Percentiles rank a stretch among this genome's conserved stretches.
phyloP scores from a whole-genome alignment of 2,329 filamentous ascomycete species.

The Penicillium sp. region DNA sequence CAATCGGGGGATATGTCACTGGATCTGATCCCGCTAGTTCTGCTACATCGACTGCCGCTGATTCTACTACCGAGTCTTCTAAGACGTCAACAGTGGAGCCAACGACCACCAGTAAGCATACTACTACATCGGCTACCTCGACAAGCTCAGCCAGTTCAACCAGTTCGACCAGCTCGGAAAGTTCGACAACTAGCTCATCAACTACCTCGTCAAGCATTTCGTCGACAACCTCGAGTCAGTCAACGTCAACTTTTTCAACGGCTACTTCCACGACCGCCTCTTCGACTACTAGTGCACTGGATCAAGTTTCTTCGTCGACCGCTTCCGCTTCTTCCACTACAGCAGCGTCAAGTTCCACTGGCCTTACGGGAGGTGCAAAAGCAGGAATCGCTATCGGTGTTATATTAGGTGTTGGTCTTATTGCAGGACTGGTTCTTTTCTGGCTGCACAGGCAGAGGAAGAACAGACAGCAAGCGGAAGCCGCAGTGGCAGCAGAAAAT shows the following conservation, averaged over 20 bases:
- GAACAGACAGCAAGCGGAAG: slow-evolving; percentile 10
- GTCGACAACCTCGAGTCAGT: slow-evolving; percentile 7
- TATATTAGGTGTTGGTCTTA: slow-evolving; percentile 61
- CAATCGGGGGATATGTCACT: slow-evolving; percentile 48
- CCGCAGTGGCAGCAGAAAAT: slow-evolving; percentile 54
- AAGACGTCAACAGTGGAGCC: not conserved
- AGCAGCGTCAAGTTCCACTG: slow-evolving; percentile 25
- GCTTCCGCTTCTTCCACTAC: slow-evolving; percentile 16
- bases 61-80: slow-evolving; percentile 13
- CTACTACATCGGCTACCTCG: not conserved
- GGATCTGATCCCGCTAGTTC: slow-evolving; percentile 13
- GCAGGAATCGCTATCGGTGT: slow-evolving; percentile 84
- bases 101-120: slow-evolving; percentile 4
- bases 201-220: slow-evolving; percentile 4
- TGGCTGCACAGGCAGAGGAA: slow-evolving; percentile 63
- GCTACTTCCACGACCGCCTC: slow-evolving; percentile 11
- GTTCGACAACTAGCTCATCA: not conserved
- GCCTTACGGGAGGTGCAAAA: slow-evolving; percentile 52
- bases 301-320: slow-evolving; percentile 22
- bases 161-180: not conserved
- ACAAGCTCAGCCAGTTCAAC: not conserved
- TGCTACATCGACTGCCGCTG: slow-evolving; percentile 8
- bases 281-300: slow-evolving; percentile 10
- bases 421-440: slow-evolving; percentile 68
- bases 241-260: slow-evolving; percentile 11